These are phyloP conservation scores for Lichina pygmaea DNA, from an alignment of 495 filamentous ascomycete species.

Conservation along the genomic window DNA sequence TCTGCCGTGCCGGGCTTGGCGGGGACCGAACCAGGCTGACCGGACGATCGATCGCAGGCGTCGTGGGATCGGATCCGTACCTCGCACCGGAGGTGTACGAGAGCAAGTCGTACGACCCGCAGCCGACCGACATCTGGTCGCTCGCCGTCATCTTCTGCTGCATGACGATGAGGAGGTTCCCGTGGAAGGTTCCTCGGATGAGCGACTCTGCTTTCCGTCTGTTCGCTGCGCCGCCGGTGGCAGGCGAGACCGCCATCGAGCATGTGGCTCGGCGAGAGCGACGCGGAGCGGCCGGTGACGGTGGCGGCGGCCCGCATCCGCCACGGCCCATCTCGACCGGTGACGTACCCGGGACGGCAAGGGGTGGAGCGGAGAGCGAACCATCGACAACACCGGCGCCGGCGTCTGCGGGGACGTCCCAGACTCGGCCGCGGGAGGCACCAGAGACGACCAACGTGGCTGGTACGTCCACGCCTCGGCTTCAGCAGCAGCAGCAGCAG, in stretches of 20 bases:
- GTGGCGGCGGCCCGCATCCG: not conserved
- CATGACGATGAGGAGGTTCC: slow-evolving; percentile 88
- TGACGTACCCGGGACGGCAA: not conserved
- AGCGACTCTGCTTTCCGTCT: slow-evolving; percentile 87
- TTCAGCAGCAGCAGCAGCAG: not conserved
- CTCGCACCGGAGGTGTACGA: slow-evolving; percentile 94
- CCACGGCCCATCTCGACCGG: too few relatives aligned
- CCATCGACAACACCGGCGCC: not conserved
- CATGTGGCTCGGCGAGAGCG: slow-evolving; percentile 10
- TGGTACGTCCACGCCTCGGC: not conserved
- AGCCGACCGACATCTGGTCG: slow-evolving; percentile 90
- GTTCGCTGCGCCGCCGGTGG: slow-evolving; percentile 51
- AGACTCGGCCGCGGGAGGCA: too few relatives aligned
- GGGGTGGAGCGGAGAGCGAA: not conserved
- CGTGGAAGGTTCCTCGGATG: slow-evolving; percentile 84
- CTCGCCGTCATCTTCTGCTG: slow-evolving; percentile 97
- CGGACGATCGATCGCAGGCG: slow-evolving; percentile 25
- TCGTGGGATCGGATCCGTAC: slow-evolving; percentile 94
- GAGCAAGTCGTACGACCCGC: slow-evolving; percentile 78
- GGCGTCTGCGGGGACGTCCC: not conserved
- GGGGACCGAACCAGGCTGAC: not conserved
- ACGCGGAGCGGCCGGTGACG: slow-evolving; percentile 9
- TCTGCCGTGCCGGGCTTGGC: not conserved
- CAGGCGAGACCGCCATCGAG: slow-evolving; percentile 14
- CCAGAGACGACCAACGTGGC: too few relatives aligned